Conservation (phyloP, 768 basidiomycete genomes). For the Lactifluus echinatus region DNA sequence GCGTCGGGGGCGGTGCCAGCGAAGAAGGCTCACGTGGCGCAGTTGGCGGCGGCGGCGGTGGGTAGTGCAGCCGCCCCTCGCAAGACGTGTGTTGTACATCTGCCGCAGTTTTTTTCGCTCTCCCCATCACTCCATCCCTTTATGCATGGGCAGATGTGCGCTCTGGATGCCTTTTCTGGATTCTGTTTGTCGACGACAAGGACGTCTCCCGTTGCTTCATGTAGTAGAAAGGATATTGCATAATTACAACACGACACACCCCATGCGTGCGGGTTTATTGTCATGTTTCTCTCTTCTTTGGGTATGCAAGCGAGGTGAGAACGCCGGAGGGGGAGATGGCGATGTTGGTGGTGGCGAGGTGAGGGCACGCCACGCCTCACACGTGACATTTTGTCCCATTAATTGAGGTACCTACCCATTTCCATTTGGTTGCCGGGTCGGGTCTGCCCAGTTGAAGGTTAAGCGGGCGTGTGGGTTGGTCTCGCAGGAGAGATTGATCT, state of each 20-base stretch:
- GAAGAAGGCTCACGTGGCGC: conserved; percentile 6
- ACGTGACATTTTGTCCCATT: neutral
- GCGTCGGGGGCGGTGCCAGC: neutral
- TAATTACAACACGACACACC: neutral
- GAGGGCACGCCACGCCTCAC: neutral
- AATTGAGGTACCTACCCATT: too few species aligned
- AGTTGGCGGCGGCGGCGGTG: neutral
- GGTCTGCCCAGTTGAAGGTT: too few species aligned
- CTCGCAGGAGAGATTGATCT: too few species aligned
- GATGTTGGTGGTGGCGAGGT: neutral
- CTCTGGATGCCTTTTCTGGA: neutral
- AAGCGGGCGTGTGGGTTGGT: too few species aligned
- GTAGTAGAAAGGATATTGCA: neutral
- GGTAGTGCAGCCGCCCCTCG: neutral
- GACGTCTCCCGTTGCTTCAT: neutral
- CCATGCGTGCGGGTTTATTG: neutral
- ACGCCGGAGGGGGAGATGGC: neutral
- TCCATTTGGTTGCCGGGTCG: too few species aligned
- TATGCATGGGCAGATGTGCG: neutral
- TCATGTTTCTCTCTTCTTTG: neutral
- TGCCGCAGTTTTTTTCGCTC: neutral
- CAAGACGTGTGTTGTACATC: neutral
- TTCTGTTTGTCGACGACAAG: neutral
- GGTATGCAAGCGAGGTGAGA: neutral
- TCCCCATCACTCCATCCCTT: neutral